Base-by-base conservation (phyloP, 2,329 filamentous ascomycete genomes). In the Phialophora expanda region DNA sequence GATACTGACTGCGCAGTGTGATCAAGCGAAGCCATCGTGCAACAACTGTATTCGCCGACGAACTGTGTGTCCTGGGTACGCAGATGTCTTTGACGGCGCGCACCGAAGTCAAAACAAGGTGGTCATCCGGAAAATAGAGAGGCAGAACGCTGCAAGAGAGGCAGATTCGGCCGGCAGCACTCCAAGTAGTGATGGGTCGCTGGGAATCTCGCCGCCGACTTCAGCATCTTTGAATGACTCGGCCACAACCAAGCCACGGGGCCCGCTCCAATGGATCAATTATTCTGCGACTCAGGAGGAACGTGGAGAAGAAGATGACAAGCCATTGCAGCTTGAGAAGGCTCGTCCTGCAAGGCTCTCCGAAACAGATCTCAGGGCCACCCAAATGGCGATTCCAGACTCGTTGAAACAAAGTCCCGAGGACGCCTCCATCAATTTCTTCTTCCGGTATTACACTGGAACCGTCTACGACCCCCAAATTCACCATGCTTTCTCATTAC, bases 51-150 rank as follows among this genome's bases (percentile, higher is more conserved):
- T 50, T 30, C 63, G 66, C 7, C 66, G 70, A 17, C 58, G 56
- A 22, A 53, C 70, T 41, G 58, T 32, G 24, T 73, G 71, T 64
- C 69, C 66, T 12, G 71, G 71, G n/a, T 73, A 73, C 55, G 68
- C 56, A 17, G 64, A 70, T 54, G 67, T 70, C 11, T 73, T 73
- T 62, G 71, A 73, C 41, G 65, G 69, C 38, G 68, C 65, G 26
- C 71, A 72, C 41, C 65, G 71, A 54, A 65, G 56, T 63, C 68
- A 73, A 51, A 73, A 71, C 34, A 55, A 68, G 3, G 65, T 68
- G 17, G 62, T 73, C 8, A 44, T 66, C 8, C 69, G 66, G 6
- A 57, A 44, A 44, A 32, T 67, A 20, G 48, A 69, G 34, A 66
- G 63, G 41, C 55, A 64, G 34, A 66, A 68, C 55, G 58, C 48